These are phyloP conservation scores for Ramaria sp. DNA, from an alignment of 768 basidiomycete genomes.

Conservation along the genomic window DNA sequence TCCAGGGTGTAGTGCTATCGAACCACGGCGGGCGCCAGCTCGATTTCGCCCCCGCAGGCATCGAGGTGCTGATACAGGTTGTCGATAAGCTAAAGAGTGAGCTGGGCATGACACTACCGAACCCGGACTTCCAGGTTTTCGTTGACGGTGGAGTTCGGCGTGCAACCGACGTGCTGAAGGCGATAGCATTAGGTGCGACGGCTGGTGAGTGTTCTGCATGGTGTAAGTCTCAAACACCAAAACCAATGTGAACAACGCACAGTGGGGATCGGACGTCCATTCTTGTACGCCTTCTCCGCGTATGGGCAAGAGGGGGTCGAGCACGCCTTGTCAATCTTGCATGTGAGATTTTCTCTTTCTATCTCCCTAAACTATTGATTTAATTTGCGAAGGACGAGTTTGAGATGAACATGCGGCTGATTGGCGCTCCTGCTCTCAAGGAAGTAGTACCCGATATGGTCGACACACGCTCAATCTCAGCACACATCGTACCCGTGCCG, in stretches of 20 bases:
- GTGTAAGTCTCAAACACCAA: slow-evolving; percentile 35
- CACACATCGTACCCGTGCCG: slow-evolving; percentile 60
- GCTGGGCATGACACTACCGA: slow-evolving; percentile 24
- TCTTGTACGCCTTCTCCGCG: slow-evolving; percentile 79
- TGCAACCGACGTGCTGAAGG: slow-evolving; percentile 85
- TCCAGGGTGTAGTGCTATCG: slow-evolving; percentile 40
- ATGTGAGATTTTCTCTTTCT: slow-evolving; percentile 29
- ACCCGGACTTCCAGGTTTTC: slow-evolving; percentile 59
- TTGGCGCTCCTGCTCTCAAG: slow-evolving; percentile 72
- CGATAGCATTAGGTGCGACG: slow-evolving; percentile 80
- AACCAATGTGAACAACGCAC: slow-evolving; percentile 18
- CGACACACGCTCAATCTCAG: slow-evolving; percentile 58
- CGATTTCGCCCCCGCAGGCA: slow-evolving; percentile 35
- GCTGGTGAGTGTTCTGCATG: slow-evolving; percentile 41
- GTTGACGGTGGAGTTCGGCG: slow-evolving; percentile 93
- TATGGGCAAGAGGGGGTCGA: slow-evolving; percentile 87
- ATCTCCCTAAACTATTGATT: background rate
- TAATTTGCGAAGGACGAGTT: slow-evolving; percentile 71
- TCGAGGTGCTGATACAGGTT: slow-evolving; percentile 32
- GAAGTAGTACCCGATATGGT: slow-evolving; percentile 88
- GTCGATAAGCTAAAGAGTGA: slow-evolving; percentile 25
- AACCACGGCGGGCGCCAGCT: slow-evolving; percentile 54
- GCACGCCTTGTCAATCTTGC: slow-evolving; percentile 67
- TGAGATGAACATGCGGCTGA: slow-evolving; percentile 92
- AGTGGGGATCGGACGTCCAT: slow-evolving; percentile 81